A percentile compares a stretch with the other conserved stretches of the same genome.
phyloP scores from a whole-genome alignment of 1,139 yeast species.

The Ashbya aceris region DNA sequence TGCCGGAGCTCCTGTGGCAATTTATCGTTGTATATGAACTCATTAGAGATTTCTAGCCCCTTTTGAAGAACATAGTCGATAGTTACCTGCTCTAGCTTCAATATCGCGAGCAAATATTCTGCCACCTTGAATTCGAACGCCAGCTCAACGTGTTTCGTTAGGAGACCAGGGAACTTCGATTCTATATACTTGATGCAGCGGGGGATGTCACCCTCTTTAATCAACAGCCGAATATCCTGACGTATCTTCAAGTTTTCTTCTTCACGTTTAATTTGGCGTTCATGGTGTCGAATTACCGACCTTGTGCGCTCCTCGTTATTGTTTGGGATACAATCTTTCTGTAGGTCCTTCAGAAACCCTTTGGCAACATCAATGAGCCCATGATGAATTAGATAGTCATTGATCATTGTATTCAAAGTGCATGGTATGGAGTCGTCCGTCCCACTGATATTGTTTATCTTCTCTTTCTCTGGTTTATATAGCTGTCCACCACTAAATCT shows the following conservation, averaged over 20 bases:
- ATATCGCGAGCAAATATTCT: conserved; percentile 36
- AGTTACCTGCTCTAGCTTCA: conserved; percentile 30
- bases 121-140: conserved; percentile 46
- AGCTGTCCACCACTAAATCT: conserved; percentile 20
- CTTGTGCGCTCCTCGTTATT: conserved; percentile 18
- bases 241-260: conserved; percentile 41
- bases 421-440: conserved; percentile 33
- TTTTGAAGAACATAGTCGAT: conserved; percentile 35
- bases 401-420: conserved; percentile 48
- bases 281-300: conserved; percentile 21
- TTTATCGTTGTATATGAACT: conserved; percentile 29
- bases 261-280: conserved; percentile 25
- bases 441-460: conserved; percentile 20
- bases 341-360: conserved; percentile 47
- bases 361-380: conserved; percentile 64
- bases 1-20: conserved; percentile 14
- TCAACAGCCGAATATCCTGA: conserved; percentile 42
- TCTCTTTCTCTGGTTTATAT: conserved; percentile 20
- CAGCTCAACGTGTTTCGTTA: conserved; percentile 36
- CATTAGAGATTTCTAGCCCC: conserved; percentile 40
- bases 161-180: conserved; percentile 38
- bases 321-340: conserved; percentile 21
- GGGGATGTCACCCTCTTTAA: conserved; percentile 40
- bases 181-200: conserved; percentile 37
- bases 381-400: conserved; percentile 61